Conservation (phyloP, 129 eudicot species). For the Tagetes erecta region DNA sequence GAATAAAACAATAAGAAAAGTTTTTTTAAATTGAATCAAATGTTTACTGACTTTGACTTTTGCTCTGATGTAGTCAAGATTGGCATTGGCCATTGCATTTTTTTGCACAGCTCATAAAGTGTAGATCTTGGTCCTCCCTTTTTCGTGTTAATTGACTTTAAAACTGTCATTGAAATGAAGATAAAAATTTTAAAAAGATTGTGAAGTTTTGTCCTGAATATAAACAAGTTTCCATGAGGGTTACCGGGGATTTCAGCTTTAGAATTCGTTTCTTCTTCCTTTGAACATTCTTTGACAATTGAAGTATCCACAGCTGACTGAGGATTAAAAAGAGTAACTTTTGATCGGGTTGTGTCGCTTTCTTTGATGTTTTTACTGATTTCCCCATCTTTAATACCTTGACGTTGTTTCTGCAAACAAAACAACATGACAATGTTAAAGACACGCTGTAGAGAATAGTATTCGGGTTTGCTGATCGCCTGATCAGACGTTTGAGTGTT, state of each 20-base stretch:
- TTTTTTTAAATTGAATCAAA: background rate
- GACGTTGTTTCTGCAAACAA: slow-evolving; percentile 47
- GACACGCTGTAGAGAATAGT: background rate
- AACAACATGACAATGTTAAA: slow-evolving; percentile 23
- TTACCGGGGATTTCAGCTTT: slow-evolving; percentile 55
- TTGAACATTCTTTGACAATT: background rate
- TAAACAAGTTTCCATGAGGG: slow-evolving; percentile 11
- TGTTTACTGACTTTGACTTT: slow-evolving; percentile 53
- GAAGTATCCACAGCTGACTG: slow-evolving; percentile 27
- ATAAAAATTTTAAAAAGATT: background rate
- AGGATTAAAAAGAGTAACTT: slow-evolving; percentile 23
- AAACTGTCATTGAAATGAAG: slow-evolving; percentile 41
- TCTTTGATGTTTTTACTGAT: slow-evolving; percentile 1
- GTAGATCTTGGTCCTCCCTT: slow-evolving; percentile 92
- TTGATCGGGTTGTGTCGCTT: slow-evolving; percentile 19
- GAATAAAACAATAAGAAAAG: background rate
- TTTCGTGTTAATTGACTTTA: slow-evolving; percentile 57
- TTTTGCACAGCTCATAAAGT: slow-evolving; percentile 68
- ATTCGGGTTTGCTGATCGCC: background rate
- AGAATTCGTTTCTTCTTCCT: slow-evolving; percentile 26
- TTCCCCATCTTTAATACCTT: slow-evolving; percentile 25
- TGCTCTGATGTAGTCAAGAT: slow-evolving; percentile 52
- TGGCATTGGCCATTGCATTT: slow-evolving; percentile 91
- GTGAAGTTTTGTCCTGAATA: slow-evolving; percentile 1
- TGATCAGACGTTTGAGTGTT: background rate